phyloP scores from a whole-genome alignment of 2,329 filamentous ascomycete species.

The Neophaeococcomyces aloes region DNA sequence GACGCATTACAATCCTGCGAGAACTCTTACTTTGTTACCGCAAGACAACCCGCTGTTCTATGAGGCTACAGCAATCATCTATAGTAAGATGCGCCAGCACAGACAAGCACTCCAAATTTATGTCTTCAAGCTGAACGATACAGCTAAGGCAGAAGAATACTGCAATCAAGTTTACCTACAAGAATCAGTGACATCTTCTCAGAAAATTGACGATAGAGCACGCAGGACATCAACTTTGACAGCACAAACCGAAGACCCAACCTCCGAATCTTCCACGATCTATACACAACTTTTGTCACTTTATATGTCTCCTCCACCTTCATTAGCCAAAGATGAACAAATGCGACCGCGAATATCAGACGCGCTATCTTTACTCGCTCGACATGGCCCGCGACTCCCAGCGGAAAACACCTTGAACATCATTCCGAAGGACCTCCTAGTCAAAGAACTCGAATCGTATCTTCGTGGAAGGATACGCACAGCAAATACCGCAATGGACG shows the following conservation, averaged over 20 bases:
- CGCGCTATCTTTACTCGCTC: slow-evolving; percentile 76
- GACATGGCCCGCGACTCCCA: slow-evolving; percentile 83
- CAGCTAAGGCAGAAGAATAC: slow-evolving; percentile 85
- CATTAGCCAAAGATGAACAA: slow-evolving; percentile 35
- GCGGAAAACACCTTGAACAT: slow-evolving; percentile 75
- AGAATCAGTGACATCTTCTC: slow-evolving; percentile 28
- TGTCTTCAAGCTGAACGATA: slow-evolving; percentile 85
- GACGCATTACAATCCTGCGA: slow-evolving; percentile 66
- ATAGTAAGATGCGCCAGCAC: slow-evolving; percentile 91
- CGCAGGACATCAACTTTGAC: slow-evolving; percentile 30
- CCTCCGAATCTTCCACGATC: slow-evolving; percentile 60
- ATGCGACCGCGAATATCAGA: slow-evolving; percentile 64
- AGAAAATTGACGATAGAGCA: slow-evolving; percentile 26
- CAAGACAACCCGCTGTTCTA: slow-evolving; percentile 75
- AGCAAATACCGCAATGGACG: slow-evolving; percentile 71
- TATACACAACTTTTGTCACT: slow-evolving; percentile 85
- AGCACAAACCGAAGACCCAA: slow-evolving; percentile 29
- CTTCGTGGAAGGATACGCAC: slow-evolving; percentile 83
- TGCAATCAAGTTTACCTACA: slow-evolving; percentile 76
- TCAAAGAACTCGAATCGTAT: slow-evolving; percentile 74
- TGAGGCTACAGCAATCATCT: slow-evolving; percentile 78
- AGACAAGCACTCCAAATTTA: slow-evolving; percentile 95
- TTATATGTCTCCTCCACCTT: slow-evolving; percentile 64
- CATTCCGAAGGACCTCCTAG: slow-evolving; percentile 69
- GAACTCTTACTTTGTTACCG: slow-evolving; percentile 67